These are phyloP conservation scores for Paecilomyces dactylethromorphus DNA, from an alignment of 2,329 filamentous ascomycete genomes.

Conservation along the genomic window DNA sequence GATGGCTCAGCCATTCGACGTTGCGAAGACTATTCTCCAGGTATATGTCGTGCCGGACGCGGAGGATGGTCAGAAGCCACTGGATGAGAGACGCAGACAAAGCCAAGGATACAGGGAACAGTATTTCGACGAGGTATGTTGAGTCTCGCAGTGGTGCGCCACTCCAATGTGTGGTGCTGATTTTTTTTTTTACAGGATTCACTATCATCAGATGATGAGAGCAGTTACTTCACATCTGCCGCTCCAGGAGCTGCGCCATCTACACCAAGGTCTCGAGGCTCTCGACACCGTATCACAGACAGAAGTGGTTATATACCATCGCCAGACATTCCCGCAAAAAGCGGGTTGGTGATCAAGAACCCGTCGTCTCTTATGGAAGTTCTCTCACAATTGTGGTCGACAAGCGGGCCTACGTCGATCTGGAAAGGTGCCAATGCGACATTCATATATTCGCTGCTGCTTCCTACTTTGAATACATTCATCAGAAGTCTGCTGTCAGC, in stretches of 20 bases:
- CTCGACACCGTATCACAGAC: conserved; percentile 37
- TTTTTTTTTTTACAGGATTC: conserved; percentile 18
- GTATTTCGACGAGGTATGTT: conserved; percentile 27
- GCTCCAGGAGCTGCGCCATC: conserved; percentile 38
- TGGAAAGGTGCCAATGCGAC: conserved; percentile 93
- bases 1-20: conserved; percentile 92
- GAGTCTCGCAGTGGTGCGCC: not conserved
- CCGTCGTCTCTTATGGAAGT: conserved; percentile 80
- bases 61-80: conserved; percentile 22
- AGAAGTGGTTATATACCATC: conserved; percentile 39
- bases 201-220: conserved; percentile 63
- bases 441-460: conserved; percentile 82
- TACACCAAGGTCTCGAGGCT: conserved; percentile 31
- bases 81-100: conserved; percentile 21
- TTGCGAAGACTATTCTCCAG: conserved; percentile 89
- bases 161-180: conserved; percentile 7
- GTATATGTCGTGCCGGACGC: conserved; percentile 50
- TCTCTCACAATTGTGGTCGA: conserved; percentile 79
- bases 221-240: conserved; percentile 73
- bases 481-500: conserved; percentile 85
- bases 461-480: conserved; percentile 86
- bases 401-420: conserved; percentile 82
- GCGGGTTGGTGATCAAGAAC: conserved; percentile 65
- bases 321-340: conserved; percentile 35
- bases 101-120: conserved; percentile 18